Base-by-base conservation (phyloP, 768 basidiomycete genomes). In the Boletus rex-veris region DNA sequence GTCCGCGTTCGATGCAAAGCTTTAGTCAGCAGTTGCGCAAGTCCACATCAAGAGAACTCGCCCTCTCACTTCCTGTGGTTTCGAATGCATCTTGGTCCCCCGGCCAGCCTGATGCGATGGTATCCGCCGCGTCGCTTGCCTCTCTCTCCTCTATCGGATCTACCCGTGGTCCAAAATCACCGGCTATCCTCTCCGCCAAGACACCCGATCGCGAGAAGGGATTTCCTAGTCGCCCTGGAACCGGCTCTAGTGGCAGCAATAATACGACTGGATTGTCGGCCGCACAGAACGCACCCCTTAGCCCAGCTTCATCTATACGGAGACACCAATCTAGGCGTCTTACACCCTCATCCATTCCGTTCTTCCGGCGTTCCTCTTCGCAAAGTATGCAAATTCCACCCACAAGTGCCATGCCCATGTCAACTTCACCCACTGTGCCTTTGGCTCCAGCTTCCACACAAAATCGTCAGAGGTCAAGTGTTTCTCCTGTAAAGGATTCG, bases 341-440 rank as follows among this genome's bases (percentile, higher is more conserved):
- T 43, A 94, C 93, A 1, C 92, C 92, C 2, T 93, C 91, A 26
- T 90, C 91, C 14, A 96, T 96, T 54, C 93, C 93, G 3, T 96
- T 96, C 73, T 95, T 96, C 76, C 83, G 91, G 41, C 86, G 93
- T 35, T 92, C 92, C 8, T 90, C 90, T 26, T 94, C 93, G 7
- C 89, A 92, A 64, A 90, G 88, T 14, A 86, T 90, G 80, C 86
- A 90, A 57, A 69, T 85, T 24, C 80, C 84, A 18, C 74, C 81
- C 7, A 65, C 70, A n/a, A 62, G 55, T 48, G 53, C 65, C 49
- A 65, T 77, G 26, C 70, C 77, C 15, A 71, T 74, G 10, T 75
- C 76, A 4, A 69, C 76, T 9, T 74, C 80, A 5, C 79, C 88
- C 12, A 76, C 82, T 10, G 78, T 83, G 2, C 81, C 82, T 26